Evolutionary conservation across 2,329 filamentous ascomycete genomes (phyloP).

Genomic region (Byssochlamys sp.): DNA sequence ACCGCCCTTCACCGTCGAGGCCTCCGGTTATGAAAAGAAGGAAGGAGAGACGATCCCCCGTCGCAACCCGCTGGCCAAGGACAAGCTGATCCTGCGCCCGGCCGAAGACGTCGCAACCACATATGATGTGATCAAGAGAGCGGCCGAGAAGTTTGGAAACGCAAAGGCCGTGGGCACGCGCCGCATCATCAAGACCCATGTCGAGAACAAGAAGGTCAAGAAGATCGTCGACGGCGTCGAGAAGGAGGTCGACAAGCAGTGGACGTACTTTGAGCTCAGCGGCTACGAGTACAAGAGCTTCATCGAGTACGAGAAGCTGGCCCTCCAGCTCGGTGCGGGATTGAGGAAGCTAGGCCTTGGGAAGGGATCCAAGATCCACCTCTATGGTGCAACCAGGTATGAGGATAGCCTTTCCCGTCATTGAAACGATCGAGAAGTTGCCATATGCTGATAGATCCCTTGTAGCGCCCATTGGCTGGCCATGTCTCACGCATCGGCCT

Average conservation of each 20-base stretch:
- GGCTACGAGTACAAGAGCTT: slow-evolving; percentile 69
- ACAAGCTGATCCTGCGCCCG: slow-evolving; percentile 58
- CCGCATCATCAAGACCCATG: slow-evolving; percentile 65
- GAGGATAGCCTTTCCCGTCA: slow-evolving; percentile 9
- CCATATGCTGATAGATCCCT: slow-evolving; percentile 7
- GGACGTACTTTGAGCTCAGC: slow-evolving; percentile 79
- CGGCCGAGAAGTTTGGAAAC: slow-evolving; percentile 54
- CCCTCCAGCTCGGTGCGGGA: slow-evolving; percentile 61
- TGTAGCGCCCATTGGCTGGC: slow-evolving; percentile 70
- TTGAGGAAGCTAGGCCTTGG: slow-evolving; percentile 64
- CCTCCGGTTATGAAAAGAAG: slow-evolving; percentile 56
- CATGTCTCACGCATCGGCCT: slow-evolving; percentile 65
- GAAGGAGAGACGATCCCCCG: slow-evolving; percentile 77
- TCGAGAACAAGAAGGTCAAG: slow-evolving; percentile 79
- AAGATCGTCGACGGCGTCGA: slow-evolving; percentile 76
- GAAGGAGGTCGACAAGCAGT: slow-evolving; percentile 76
- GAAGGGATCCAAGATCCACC: slow-evolving; percentile 60
- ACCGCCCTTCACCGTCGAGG: slow-evolving; percentile 66
- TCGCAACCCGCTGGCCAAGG: slow-evolving; percentile 60
- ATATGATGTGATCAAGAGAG: slow-evolving; percentile 66
- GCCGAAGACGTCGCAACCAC: slow-evolving; percentile 63
- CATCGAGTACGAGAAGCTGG: slow-evolving; percentile 63
- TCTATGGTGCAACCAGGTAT: slow-evolving; percentile 75
- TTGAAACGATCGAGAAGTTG: neutral
- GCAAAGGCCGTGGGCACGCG: slow-evolving; percentile 61